Conservation (phyloP, 1,139 yeast species). For the Pichia sp. region DNA sequence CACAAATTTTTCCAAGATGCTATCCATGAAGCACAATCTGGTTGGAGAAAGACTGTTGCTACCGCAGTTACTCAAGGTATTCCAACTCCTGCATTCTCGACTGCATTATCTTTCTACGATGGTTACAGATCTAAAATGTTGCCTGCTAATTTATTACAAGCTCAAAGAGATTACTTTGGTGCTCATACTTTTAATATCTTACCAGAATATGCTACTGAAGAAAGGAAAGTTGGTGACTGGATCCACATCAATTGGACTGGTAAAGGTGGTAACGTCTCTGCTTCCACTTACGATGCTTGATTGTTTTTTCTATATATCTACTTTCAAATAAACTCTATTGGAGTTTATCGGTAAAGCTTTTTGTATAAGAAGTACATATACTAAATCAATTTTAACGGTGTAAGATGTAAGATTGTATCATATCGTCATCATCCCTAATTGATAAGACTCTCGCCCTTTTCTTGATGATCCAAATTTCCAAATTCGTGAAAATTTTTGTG, state of each 20-base stretch:
- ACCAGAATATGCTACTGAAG: slow-evolving; percentile 73
- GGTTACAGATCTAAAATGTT: slow-evolving; percentile 94
- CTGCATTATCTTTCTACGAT: slow-evolving; percentile 96
- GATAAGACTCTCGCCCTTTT: too few species aligned
- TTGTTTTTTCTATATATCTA: background rate
- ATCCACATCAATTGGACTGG: slow-evolving; percentile 99
- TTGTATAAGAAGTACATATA: too few species aligned
- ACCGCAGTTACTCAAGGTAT: slow-evolving; percentile 79
- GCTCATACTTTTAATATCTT: slow-evolving; percentile 97
- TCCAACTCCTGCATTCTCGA: slow-evolving; percentile 96
- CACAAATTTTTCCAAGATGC: slow-evolving; percentile 92
- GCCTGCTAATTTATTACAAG: slow-evolving; percentile 98
- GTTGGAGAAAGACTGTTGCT: slow-evolving; percentile 88
- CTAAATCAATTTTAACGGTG: too few species aligned
- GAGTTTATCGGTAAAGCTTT: too few species aligned
- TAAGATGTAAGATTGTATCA: background rate
- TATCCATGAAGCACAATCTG: slow-evolving; percentile 84
- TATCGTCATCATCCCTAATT: background rate
- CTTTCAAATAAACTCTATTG: too few species aligned
- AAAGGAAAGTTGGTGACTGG: slow-evolving; percentile 71
- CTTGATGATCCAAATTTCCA: background rate
- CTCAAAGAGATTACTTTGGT: slow-evolving; percentile 99
- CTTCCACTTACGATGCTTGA: slow-evolving; percentile 90
- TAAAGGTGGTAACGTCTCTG: slow-evolving; percentile 95
- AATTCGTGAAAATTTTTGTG: slow-evolving; percentile 16